Percentiles rank a stretch among this genome's conserved stretches.
phyloP scores from a whole-genome alignment of 768 basidiomycete genomes.

The Serendipita sp. region DNA sequence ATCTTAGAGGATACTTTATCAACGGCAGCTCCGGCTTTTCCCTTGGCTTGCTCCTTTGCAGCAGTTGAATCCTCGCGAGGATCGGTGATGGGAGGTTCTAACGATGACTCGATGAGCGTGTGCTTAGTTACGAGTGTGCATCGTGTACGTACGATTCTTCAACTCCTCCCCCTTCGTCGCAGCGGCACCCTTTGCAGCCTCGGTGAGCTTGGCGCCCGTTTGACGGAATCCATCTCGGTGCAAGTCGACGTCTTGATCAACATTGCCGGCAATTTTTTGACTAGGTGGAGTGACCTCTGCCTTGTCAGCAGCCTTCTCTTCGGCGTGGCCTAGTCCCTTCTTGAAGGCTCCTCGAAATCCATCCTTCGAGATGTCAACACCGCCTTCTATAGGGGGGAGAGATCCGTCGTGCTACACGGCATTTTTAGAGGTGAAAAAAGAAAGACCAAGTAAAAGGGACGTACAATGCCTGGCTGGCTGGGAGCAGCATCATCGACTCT shows the following conservation, averaged over 20 bases:
- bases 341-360: slow-evolving; percentile 20
- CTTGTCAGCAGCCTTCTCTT: neutral
- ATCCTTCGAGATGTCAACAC: slow-evolving; percentile 30
- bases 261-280: neutral
- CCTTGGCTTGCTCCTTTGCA: neutral
- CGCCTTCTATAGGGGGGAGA: slow-evolving; percentile 19
- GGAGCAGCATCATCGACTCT: slow-evolving; percentile 56
- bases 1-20: slow-evolving; percentile 37
- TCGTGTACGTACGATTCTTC: neutral
- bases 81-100: neutral
- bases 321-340: neutral
- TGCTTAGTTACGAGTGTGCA: neutral
- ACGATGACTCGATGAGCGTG: neutral
- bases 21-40: slow-evolving; percentile 12
- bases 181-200: neutral
- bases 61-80: neutral
- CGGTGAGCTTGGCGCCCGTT: neutral
- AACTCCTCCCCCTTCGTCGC: slow-evolving; percentile 3
- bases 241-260: slow-evolving; percentile 3
- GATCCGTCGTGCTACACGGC: neutral
- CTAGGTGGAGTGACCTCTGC: slow-evolving; percentile 2
- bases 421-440: neutral
- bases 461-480: neutral
- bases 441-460: neutral
- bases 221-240: slow-evolving; percentile 3